phyloP scores from a whole-genome alignment of 352 stramenopile species.

The Globisporangium alternatum region DNA sequence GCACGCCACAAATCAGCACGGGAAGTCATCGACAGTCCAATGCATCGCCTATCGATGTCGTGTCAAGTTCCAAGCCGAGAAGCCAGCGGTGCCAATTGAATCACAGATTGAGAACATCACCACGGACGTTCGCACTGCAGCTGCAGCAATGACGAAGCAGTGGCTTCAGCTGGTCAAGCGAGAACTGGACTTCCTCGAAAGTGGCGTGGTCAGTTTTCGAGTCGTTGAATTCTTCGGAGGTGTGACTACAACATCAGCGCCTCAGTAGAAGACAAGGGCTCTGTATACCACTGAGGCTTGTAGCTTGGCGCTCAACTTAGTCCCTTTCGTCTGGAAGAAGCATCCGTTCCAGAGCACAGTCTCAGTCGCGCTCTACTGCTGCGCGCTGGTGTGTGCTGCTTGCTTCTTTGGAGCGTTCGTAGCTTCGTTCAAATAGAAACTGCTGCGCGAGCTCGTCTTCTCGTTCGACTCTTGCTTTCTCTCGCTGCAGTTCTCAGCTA shows the following conservation, averaged over 20 bases:
- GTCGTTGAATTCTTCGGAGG: conserved; percentile 1
- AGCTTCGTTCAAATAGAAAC: conserved; percentile 1
- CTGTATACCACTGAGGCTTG: not conserved
- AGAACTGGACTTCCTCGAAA: not conserved
- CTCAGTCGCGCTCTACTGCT: not conserved
- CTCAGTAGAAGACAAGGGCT: not conserved
- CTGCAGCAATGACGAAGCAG: not conserved
- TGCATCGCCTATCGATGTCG: conserved; percentile 25
- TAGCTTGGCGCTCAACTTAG: not conserved
- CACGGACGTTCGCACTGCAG: not conserved
- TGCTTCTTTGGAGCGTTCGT: conserved; percentile 7
- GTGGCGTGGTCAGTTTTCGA: not conserved
- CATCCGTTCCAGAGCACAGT: not conserved
- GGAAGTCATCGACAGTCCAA: conserved; percentile 6
- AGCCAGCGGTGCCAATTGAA: not conserved
- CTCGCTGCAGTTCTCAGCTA: conserved; percentile 23
- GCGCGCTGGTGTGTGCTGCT: not conserved
- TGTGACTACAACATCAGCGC: not conserved
- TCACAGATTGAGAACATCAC: not conserved
- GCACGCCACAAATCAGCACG: not conserved
- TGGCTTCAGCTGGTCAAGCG: not conserved
- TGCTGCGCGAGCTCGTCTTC: conserved; percentile 3
- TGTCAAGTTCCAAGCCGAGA: conserved; percentile 6
- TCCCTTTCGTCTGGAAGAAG: conserved; percentile 1
- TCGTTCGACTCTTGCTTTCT: conserved; percentile 33